These are phyloP conservation scores for Rhododendron ferrugineum DNA, from an alignment of 148 eudicot genomes.

Conservation along the genomic window DNA sequence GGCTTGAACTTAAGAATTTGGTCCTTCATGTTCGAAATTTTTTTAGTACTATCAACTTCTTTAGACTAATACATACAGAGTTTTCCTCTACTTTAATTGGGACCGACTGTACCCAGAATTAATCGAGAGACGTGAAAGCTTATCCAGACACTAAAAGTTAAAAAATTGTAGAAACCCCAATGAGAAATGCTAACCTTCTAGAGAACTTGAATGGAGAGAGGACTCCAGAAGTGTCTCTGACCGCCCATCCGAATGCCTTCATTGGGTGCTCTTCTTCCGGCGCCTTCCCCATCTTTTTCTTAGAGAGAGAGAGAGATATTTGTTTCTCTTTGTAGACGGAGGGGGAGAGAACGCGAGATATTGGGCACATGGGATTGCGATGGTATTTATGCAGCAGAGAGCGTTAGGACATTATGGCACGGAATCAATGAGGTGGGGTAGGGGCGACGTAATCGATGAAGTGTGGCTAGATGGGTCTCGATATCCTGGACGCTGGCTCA, in stretches of 20 bases:
- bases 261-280: conserved; percentile 5
- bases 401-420: no score
- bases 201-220: conserved; percentile 8
- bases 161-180: neutral
- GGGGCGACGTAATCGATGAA: neutral
- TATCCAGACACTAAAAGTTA: no score
- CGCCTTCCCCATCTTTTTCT: neutral
- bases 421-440: no score
- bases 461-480: neutral
- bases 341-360: neutral
- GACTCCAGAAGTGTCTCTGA: neutral
- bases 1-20: no score
- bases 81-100: no score
- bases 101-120: no score
- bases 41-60: no score
- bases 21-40: no score
- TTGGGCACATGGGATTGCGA: neutral
- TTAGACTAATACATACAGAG: no score
- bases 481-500: no score
- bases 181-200: neutral
- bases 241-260: conserved; percentile 9
- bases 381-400: neutral
- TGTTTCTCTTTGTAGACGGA: neutral
- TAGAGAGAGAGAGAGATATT: neutral
- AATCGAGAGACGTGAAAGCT: no score